phyloP scores from a whole-genome alignment of 148 eudicot genomes.

The Persicaria maculosa region DNA sequence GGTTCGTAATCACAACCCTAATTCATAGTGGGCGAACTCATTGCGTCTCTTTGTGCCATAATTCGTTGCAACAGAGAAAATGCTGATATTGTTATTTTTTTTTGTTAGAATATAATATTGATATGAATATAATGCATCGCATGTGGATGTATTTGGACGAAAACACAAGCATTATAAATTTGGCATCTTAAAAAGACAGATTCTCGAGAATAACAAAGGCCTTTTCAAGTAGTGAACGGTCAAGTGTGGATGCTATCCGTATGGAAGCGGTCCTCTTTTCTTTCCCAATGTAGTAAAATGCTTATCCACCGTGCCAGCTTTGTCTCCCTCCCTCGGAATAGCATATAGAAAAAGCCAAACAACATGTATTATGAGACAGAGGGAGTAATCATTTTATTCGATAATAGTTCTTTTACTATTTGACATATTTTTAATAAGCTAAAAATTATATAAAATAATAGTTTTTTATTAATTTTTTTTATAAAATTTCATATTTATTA shows the following conservation, averaged over 20 bases:
- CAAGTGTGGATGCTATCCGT: not conserved
- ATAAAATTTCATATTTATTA: no score
- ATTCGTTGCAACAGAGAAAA: constrained; percentile 79
- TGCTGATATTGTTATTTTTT: no score
- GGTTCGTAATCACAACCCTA: constrained; percentile 51
- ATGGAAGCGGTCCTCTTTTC: not conserved
- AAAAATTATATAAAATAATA: no score
- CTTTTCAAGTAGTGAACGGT: not conserved
- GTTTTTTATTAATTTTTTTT: no score
- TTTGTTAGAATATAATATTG: no score
- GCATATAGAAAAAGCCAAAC: no score
- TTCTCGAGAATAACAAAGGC: not conserved
- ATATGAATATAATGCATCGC: no score
- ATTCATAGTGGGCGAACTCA: constrained; percentile 65
- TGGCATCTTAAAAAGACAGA: not conserved
- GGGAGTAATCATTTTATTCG: no score
- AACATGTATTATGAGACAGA: no score
- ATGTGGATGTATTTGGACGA: not conserved
- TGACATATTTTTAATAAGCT: no score
- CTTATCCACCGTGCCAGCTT: not conserved
- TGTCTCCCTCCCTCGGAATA: not conserved
- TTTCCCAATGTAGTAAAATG: constrained; percentile 1
- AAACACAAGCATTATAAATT: no score
- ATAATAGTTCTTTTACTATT: no score
- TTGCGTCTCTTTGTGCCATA: constrained; percentile 61